phyloP scores from a whole-genome alignment of 257 asterid species.

The Solanum virginianum region DNA sequence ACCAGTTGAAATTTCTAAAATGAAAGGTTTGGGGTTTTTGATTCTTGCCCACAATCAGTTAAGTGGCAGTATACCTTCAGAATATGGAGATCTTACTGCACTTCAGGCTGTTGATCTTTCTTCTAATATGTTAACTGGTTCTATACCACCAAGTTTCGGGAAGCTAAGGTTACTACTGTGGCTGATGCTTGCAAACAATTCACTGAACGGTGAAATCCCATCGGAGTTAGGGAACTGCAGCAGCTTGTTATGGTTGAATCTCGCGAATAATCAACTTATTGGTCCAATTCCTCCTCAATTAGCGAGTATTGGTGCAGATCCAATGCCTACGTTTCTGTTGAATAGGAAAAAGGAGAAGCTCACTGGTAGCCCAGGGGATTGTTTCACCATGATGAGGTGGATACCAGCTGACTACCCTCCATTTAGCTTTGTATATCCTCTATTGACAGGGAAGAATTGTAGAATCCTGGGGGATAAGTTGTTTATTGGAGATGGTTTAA shows the following conservation, averaged over 20 bases:
- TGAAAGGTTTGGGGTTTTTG: conserved; percentile 46
- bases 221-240: conserved; percentile 65
- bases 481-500: conserved; percentile 60
- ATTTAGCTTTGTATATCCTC: conserved; percentile 52
- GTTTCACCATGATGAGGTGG: conserved; percentile 79
- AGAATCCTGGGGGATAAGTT: conserved; percentile 51
- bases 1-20: conserved; percentile 44
- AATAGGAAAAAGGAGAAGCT: conserved; percentile 27
- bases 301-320: conserved; percentile 41
- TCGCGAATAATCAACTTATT: conserved; percentile 50
- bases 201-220: conserved; percentile 47
- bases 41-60: conserved; percentile 62
- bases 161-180: conserved; percentile 50
- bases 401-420: conserved; percentile 80
- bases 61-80: conserved; percentile 56
- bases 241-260: conserved; percentile 76
- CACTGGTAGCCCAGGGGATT: conserved; percentile 67
- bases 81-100: conserved; percentile 52
- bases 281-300: conserved; percentile 44
- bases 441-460: conserved; percentile 63
- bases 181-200: conserved; percentile 76
- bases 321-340: conserved; percentile 36
- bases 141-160: conserved; percentile 57
- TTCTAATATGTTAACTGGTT: conserved; percentile 43
- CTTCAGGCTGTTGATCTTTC: conserved; percentile 89